Conservation (phyloP, 148 eudicot genomes). For the Nyssa sinensis region DNA sequence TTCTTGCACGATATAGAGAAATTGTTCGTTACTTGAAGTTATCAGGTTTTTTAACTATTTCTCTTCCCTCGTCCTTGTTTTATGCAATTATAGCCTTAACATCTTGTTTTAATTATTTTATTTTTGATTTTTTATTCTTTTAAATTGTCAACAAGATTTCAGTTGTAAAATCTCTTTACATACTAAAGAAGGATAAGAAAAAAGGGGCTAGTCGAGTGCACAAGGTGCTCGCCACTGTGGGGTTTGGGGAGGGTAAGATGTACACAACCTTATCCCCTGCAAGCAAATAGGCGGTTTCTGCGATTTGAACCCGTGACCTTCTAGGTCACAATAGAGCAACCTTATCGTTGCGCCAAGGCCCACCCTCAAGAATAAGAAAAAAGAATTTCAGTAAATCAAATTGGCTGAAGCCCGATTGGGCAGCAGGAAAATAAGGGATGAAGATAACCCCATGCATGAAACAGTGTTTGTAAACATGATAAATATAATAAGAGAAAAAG, state of each 20-base stretch:
- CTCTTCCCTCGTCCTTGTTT: constrained; percentile 13
- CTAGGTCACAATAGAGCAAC: too few relatives aligned
- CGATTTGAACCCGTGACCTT: too few relatives aligned
- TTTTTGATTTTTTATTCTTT: too few relatives aligned
- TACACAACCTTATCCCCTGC: too few relatives aligned
- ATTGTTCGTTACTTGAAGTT: constrained; percentile 56
- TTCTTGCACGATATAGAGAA: constrained; percentile 65
- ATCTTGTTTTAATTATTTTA: too few relatives aligned
- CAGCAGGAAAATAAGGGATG: neutral
- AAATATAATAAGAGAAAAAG: neutral
- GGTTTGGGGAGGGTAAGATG: too few relatives aligned
- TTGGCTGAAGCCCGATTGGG: neutral
- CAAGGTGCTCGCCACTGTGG: too few relatives aligned
- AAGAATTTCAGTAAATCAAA: neutral
- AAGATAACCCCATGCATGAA: neutral
- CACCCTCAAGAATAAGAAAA: too few relatives aligned
- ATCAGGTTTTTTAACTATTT: constrained; percentile 43
- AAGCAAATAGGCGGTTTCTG: too few relatives aligned
- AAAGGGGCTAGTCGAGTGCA: too few relatives aligned
- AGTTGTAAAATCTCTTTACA: neutral
- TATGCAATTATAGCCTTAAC: neutral
- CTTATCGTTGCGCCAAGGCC: too few relatives aligned
- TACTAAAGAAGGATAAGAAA: neutral
- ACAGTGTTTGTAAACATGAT: neutral
- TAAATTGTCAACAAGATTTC: neutral